phyloP scores from a whole-genome alignment of 345 rosid genomes.

The Triadica sebifera region DNA sequence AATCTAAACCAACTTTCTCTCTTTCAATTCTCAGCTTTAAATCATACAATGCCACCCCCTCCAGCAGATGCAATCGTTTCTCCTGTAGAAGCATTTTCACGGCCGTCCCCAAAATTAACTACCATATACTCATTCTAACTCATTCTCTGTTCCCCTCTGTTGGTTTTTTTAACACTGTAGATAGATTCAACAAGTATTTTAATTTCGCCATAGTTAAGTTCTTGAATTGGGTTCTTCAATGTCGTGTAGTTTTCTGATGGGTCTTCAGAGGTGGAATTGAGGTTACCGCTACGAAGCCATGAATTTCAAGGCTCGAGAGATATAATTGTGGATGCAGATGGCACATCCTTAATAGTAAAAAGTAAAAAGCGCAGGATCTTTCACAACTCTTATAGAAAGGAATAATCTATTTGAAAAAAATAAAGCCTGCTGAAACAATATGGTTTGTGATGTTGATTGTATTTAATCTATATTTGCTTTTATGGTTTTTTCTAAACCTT shows the following conservation, averaged over 20 bases:
- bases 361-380: conserved; percentile 47
- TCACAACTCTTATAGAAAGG: conserved; percentile 58
- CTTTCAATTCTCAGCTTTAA: conserved; percentile 5
- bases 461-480: not conserved
- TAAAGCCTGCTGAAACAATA: conserved; percentile 78
- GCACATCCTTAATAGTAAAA: conserved; percentile 51
- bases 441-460: conserved; percentile 46
- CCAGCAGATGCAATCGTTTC: conserved; percentile 28
- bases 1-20: conserved; percentile 12
- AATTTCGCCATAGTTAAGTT: not conserved
- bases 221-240: not conserved
- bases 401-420: conserved; percentile 59
- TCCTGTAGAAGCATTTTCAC: conserved; percentile 47
- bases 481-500: not conserved
- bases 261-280: conserved; percentile 75
- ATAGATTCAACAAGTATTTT: too few species aligned
- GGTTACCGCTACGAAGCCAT: conserved; percentile 45
- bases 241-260: conserved; percentile 70
- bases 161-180: too few species aligned
- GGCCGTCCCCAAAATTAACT: conserved; percentile 46
- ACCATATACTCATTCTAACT: conserved; percentile 36
- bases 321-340: conserved; percentile 75
- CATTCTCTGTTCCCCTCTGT: not conserved
- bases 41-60: conserved; percentile 10
- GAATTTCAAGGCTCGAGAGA: conserved; percentile 51